Percentiles rank a stretch among this genome's conserved stretches.
These are phyloP conservation scores for Trametes sp. DNA, from an alignment of 1,284 basidiomycete genomes.

Conservation along the genomic window DNA sequence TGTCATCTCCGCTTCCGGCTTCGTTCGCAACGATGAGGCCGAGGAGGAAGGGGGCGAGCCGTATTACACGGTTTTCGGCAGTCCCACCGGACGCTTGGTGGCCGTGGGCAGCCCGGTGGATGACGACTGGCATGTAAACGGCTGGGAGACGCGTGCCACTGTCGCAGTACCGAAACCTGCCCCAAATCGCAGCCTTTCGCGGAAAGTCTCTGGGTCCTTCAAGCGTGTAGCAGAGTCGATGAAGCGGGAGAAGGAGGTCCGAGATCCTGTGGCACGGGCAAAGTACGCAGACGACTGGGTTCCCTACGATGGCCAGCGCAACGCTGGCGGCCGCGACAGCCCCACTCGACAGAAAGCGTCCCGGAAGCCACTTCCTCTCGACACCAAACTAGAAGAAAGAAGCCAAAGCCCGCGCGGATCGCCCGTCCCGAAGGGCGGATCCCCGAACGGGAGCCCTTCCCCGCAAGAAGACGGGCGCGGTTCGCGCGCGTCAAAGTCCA, in stretches of 20 bases:
- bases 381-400: conserved; percentile 24
- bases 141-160: conserved; percentile 21
- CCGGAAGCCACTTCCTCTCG: conserved; percentile 20
- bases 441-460: conserved; percentile 20
- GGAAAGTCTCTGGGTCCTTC: conserved; percentile 59
- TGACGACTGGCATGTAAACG: conserved; percentile 34
- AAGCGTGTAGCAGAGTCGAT: conserved; percentile 42
- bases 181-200: conserved; percentile 44
- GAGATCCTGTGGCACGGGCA: conserved; percentile 6
- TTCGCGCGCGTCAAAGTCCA: conserved; percentile 29
- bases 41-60: conserved; percentile 43
- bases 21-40: conserved; percentile 18
- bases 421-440: conserved; percentile 14
- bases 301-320: conserved; percentile 33
- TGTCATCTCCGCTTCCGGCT: no score
- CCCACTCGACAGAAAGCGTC: conserved; percentile 8
- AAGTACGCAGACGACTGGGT: conserved; percentile 25
- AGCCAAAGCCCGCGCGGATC: conserved; percentile 19
- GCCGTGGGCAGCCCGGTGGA: conserved; percentile 54
- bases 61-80: conserved; percentile 63
- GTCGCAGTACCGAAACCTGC: conserved; percentile 13
- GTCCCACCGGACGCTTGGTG: conserved; percentile 51
- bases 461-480: conserved; percentile 25
- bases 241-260: conserved; percentile 30
- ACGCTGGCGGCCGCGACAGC: conserved; percentile 42